These are phyloP conservation scores for Rhodotorula sp. DNA, from an alignment of 1,284 basidiomycete genomes.

Conservation along the genomic window DNA sequence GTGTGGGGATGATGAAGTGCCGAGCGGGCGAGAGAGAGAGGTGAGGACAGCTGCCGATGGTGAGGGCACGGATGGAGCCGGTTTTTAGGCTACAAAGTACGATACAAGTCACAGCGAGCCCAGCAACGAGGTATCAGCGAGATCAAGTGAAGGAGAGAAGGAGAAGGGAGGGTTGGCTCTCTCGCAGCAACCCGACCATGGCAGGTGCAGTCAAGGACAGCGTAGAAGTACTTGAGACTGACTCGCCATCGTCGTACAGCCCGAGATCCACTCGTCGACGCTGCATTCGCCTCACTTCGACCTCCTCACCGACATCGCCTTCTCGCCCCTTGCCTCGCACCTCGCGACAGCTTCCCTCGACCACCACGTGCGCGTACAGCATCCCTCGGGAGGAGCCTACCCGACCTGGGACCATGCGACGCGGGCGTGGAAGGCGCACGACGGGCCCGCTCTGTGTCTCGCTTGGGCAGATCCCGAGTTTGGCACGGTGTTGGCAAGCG, in stretches of 20 bases:
- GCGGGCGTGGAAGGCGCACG: constrained; percentile 66
- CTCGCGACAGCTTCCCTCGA: constrained; percentile 74
- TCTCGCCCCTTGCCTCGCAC: constrained; percentile 82
- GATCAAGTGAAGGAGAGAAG: too few species aligned
- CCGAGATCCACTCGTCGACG: constrained; percentile 54
- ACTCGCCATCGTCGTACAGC: background rate
- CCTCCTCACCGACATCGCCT: constrained; percentile 75
- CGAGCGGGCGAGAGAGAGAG: background rate
- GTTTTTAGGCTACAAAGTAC: too few species aligned
- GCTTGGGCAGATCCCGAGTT: constrained; percentile 87
- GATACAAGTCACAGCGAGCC: too few species aligned
- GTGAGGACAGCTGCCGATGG: background rate
- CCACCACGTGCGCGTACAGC: constrained; percentile 58
- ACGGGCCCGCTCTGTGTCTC: constrained; percentile 76
- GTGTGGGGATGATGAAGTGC: background rate
- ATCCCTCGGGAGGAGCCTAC: background rate
- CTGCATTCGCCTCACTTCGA: constrained; percentile 70
- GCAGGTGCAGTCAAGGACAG: too few species aligned
- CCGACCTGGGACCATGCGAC: constrained; percentile 20
- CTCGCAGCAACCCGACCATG: too few species aligned
- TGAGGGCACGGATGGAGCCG: too few species aligned
- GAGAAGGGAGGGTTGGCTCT: too few species aligned
- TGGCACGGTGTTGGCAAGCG: constrained; percentile 75
- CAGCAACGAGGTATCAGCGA: too few species aligned
- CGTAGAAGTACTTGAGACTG: too few species aligned